Evolutionary conservation across 306 rosid genomes (phyloP), one percentile per base, ranked within the genome.

Genomic region (Medicago lupulina): DNA sequence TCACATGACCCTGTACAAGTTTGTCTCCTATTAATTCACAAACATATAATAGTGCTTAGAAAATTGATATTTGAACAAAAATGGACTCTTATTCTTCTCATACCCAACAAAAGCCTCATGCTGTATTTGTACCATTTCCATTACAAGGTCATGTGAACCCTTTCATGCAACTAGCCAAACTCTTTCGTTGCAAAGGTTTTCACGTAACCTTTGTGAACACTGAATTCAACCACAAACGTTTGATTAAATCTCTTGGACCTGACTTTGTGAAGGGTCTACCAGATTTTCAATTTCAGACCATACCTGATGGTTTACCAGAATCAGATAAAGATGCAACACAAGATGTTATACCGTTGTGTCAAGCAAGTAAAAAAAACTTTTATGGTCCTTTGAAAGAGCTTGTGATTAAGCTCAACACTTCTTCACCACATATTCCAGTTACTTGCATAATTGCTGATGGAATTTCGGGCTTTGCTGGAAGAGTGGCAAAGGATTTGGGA

Each of bases 141-240:
- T 63, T 64, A 63, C 79, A 75, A 4, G 79, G 79, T 1, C 79
- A 75, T 15, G 36, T 75, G 9, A 75, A 18, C 13, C 79, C 79
- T 2, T 49, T 50, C 2, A 75, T 75, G 79, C 72, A 75, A 9
- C 16, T 75, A 17, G 72, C 72, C 25, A 75, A 75, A 50, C 72
- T 75, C 17, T 49, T 75, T 4, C 71, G 9, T 5, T 75, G 79
- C n/a, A 9, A 13, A 3, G 79, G 79, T 49, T 75, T 75, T 39
- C 72, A 75, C 79, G 46, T 75, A 75, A 75, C 79, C 2, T 75
- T 63, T 38, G 79, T 75, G 0, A 75, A 75, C 71, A 75, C 63
- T 0, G 79, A 75, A 23, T 75, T 63, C 53, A 75, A 75, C 28
- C 79, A 75, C 53, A 50, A 75, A 8, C 79, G 79, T 13, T 19